Percentiles rank a stretch among this genome's conserved stretches.
Evolutionary conservation across 2,329 filamentous ascomycete genomes (phyloP).

Genomic region (Xylariaceae sp.): DNA sequence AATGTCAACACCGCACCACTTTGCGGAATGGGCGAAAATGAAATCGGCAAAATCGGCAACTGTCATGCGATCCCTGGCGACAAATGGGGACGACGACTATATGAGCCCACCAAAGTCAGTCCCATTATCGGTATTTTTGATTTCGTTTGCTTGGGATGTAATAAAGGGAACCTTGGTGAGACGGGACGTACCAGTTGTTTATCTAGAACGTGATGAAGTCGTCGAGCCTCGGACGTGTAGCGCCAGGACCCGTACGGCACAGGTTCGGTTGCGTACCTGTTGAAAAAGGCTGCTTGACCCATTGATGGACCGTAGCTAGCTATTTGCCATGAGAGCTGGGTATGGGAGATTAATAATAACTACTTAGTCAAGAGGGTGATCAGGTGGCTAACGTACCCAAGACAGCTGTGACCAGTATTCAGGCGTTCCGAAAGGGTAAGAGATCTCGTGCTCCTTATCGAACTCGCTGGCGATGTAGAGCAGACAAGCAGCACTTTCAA

Average conservation of each 20-base stretch:
- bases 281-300: constrained; percentile 32
- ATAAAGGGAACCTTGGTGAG: not conserved
- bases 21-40: constrained; percentile 30
- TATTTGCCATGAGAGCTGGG: constrained; percentile 34
- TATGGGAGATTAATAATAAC: not conserved
- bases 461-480: constrained; percentile 34
- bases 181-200: constrained; percentile 29
- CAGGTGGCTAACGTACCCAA: constrained; percentile 29
- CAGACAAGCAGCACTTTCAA: constrained; percentile 36
- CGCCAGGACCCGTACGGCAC: constrained; percentile 29
- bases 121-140: not conserved
- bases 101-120: not conserved
- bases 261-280: constrained; percentile 29
- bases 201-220: constrained; percentile 31
- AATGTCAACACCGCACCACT: constrained; percentile 33
- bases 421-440: constrained; percentile 27
- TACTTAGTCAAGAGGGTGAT: not conserved
- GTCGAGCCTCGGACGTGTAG: constrained; percentile 27
- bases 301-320: constrained; percentile 31
- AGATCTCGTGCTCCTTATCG: constrained; percentile 34
- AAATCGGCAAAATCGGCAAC: constrained; percentile 34
- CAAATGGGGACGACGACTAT: constrained; percentile 24
- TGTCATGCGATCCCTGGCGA: constrained; percentile 31
- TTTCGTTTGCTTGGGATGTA: not conserved
- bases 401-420: constrained; percentile 35